phyloP scores from a whole-genome alignment of 2,329 filamentous ascomycete species.

The Fusarium floridanum region DNA sequence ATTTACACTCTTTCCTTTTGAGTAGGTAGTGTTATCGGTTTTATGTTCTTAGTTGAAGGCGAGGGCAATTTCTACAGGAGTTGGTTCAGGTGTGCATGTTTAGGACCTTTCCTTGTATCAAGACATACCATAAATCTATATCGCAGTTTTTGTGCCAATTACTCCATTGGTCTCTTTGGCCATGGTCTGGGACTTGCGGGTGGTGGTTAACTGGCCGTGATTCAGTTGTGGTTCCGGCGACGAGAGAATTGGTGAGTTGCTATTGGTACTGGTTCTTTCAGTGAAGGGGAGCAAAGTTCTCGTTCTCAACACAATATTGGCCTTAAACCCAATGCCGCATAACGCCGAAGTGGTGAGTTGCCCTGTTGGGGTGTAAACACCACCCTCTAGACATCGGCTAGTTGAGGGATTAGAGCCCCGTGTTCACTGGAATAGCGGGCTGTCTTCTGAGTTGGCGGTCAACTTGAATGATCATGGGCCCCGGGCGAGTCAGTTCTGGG shows the following conservation, averaged over 20 bases:
- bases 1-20: background rate
- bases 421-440: background rate
- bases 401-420: background rate
- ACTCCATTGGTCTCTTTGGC: background rate
- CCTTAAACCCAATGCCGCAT: background rate
- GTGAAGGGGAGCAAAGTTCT: background rate
- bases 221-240: background rate
- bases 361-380: background rate
- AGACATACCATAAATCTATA: background rate
- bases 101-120: background rate
- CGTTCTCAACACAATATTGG: background rate
- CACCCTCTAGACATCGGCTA: background rate
- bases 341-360: background rate
- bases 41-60: background rate
- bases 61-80: background rate
- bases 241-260: background rate
- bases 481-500: background rate
- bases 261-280: background rate
- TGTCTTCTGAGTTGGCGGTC: background rate
- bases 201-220: background rate
- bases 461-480: background rate
- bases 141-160: background rate
- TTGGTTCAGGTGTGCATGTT: background rate
- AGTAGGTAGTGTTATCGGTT: background rate
- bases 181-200: background rate